Conservation (phyloP, 2,329 filamentous ascomycete genomes). For the Fusarium sp. region DNA sequence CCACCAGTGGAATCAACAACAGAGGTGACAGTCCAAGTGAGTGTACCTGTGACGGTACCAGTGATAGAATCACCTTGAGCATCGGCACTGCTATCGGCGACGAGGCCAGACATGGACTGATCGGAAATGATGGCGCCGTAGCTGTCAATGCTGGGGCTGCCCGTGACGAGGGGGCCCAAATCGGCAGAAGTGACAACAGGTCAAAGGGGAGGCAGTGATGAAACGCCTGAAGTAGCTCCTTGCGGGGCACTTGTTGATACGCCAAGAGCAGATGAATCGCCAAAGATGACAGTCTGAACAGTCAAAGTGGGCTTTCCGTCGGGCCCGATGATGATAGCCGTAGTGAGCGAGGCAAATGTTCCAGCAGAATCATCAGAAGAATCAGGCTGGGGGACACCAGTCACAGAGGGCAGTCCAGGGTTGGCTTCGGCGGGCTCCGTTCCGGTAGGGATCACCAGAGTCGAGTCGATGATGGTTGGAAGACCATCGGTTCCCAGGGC, state of each 20-base stretch:
- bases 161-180: constrained; percentile 17
- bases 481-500: constrained; percentile 45
- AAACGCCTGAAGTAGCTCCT: constrained; percentile 32
- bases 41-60: constrained; percentile 41
- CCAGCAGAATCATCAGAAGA: constrained; percentile 26
- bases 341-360: constrained; percentile 46
- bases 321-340: constrained; percentile 47
- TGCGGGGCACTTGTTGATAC: constrained; percentile 27
- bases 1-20: constrained; percentile 38
- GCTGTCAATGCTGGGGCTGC: constrained; percentile 41
- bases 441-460: constrained; percentile 43
- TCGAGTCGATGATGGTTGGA: constrained; percentile 48
- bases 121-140: constrained; percentile 37
- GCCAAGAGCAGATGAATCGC: constrained; percentile 38
- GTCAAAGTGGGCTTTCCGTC: constrained; percentile 49
- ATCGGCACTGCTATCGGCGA: constrained; percentile 30
- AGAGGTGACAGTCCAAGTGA: constrained; percentile 41
- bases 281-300: constrained; percentile 49
- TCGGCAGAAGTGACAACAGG: constrained; percentile 24
- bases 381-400: constrained; percentile 5
- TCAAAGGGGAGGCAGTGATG: constrained; percentile 23
- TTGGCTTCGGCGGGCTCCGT: constrained; percentile 34
- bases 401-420: constrained; percentile 26
- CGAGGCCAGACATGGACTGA: constrained; percentile 36
- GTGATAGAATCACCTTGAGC: constrained; percentile 21